phyloP scores from a whole-genome alignment of 2,329 filamentous ascomycete genomes.

The Myriosclerotinia duriaeana region DNA sequence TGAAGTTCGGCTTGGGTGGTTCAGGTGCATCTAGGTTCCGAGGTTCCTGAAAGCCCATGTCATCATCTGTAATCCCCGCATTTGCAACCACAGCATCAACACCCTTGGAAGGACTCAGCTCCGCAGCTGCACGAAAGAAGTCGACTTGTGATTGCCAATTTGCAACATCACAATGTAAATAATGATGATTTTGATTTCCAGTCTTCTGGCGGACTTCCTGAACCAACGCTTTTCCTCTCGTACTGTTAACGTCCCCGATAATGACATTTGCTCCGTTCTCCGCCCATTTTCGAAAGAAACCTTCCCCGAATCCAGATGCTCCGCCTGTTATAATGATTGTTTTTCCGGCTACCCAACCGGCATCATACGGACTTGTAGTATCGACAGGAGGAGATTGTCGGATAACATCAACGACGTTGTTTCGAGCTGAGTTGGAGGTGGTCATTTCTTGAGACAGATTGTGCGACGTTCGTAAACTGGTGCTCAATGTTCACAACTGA shows the following conservation, averaged over 20 bases:
- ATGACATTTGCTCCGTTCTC: slow-evolving; percentile 58
- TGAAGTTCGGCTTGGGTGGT: slow-evolving; percentile 51
- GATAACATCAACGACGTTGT: slow-evolving; percentile 29
- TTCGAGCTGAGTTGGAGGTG: slow-evolving; percentile 5
- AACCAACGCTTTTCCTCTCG: slow-evolving; percentile 54
- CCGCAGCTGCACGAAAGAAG: slow-evolving; percentile 59
- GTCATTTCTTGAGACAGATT: neutral
- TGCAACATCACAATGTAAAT: slow-evolving; percentile 63
- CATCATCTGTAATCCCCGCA: slow-evolving; percentile 57
- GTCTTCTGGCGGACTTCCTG: slow-evolving; percentile 49
- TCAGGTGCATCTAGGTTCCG: slow-evolving; percentile 46
- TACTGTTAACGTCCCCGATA: slow-evolving; percentile 61
- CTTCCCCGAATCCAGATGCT: slow-evolving; percentile 59
- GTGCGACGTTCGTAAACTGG: neutral
- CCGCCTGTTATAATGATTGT: slow-evolving; percentile 64
- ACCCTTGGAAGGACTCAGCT: slow-evolving; percentile 53
- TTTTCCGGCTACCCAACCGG: slow-evolving; percentile 51
- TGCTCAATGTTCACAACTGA: neutral
- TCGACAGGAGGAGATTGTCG: slow-evolving; percentile 47
- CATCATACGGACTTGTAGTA: slow-evolving; percentile 46
- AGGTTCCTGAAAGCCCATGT: slow-evolving; percentile 47
- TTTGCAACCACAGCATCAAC: slow-evolving; percentile 67
- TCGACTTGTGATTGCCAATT: slow-evolving; percentile 63
- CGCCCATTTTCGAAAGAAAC: slow-evolving; percentile 56
- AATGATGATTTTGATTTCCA: slow-evolving; percentile 50